These are phyloP conservation scores for Syncephalastrum sp. DNA, from an alignment of 371 early-diverging fungal species.

Conservation along the genomic window DNA sequence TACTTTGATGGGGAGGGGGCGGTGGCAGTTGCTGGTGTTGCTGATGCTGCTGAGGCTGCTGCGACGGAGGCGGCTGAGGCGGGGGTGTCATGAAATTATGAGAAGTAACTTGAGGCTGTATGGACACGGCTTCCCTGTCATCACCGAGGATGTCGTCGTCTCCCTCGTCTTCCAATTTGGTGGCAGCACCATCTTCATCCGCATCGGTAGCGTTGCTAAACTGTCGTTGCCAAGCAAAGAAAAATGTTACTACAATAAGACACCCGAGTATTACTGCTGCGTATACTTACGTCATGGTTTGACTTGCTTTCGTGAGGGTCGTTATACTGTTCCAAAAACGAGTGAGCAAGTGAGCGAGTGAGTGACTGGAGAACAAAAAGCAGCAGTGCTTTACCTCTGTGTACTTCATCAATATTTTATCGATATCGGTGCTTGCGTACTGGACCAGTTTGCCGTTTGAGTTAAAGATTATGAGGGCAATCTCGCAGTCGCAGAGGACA, in stretches of 20 bases:
- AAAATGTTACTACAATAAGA: not conserved
- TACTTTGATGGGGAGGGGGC: conserved; percentile 9
- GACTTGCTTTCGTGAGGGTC: conserved; percentile 43
- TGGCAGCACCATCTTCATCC: conserved; percentile 8
- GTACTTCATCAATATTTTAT: conserved; percentile 88
- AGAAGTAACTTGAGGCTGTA: conserved; percentile 13
- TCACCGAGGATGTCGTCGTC: conserved; percentile 2
- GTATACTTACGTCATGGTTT: conserved; percentile 35
- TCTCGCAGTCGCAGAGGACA: conserved; percentile 96
- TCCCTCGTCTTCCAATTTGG: conserved; percentile 14
- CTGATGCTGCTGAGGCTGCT: conserved; percentile 11
- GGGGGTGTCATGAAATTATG: not conserved
- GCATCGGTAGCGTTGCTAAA: conserved; percentile 16
- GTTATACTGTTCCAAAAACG: conserved; percentile 22
- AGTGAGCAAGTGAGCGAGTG: not conserved
- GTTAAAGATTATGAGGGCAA: conserved; percentile 92
- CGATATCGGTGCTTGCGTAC: conserved; percentile 90
- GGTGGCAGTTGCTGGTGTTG: conserved; percentile 7
- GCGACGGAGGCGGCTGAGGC: conserved; percentile 6
- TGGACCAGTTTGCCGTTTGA: conserved; percentile 90
- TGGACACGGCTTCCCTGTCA: conserved; percentile 18
- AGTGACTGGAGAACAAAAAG: not conserved
- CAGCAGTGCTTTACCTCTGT: conserved; percentile 63
- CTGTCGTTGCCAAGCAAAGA: conserved; percentile 4
- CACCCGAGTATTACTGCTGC: no score